Base-by-base conservation (phyloP, 768 basidiomycete genomes). In the Porpolomopsis calyptriformis region DNA sequence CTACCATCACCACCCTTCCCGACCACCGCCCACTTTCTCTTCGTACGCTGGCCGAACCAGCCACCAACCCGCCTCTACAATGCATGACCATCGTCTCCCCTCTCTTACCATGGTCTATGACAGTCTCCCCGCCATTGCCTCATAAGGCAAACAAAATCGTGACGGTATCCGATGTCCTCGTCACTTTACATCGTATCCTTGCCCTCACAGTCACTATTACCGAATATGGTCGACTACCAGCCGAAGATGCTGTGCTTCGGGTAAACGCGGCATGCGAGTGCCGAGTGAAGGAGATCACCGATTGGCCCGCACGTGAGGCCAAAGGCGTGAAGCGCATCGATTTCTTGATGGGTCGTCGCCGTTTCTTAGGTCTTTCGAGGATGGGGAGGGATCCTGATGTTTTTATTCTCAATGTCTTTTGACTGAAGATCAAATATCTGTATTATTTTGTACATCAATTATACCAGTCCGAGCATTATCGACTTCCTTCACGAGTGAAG, bases 131-230 rank as follows among this genome's bases (percentile, higher is more conserved):
- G 20, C 25, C 56, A 4, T 53, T 49, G 16, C 7, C 48, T 16
- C 42, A 33, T 9, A 46, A 26, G 6, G 16, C 18, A 10, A 27
- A 38, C n/a, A 11, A 11, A n/a, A 49, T 40, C 35, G 50, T 54
- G 37, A 49, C 51, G 16, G 54, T 57, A 47, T 59, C 57, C 34
- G 71, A 72, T 55, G 69, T 79, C 18, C 57, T 78, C 25, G 53
- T 64, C 18, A 63, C 64, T 0, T 49, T 79, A n/a, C 72, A 75
- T 56, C 55, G 56, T 47, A 57, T 60, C 45, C 64, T 80, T 23
- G 71, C 72, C 20, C 55, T 58, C 11, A 55, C 61, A 0, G 71
- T 72, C 1, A 65, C 65, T 11, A 46, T 31, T 31, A n/a, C 42
- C 26, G 16, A 29, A 12, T 25, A 31, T 8, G 11, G 27, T 18